Conservation (phyloP, 768 basidiomycete genomes). For the Neoboletus subvelutipes region DNA sequence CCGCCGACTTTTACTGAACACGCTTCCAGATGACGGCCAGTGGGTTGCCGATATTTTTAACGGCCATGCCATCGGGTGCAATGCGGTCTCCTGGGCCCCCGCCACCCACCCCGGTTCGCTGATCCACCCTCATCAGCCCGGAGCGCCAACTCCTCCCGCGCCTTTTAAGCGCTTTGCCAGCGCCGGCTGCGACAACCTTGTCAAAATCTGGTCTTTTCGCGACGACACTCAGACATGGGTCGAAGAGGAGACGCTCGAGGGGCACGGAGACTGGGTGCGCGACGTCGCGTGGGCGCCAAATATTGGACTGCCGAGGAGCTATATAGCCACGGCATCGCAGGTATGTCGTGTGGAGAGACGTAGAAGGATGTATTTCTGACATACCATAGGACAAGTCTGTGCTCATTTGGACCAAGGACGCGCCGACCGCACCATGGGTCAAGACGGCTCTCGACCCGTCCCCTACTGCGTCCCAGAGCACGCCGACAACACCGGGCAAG, state of each 20-base stretch:
- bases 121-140: conserved; percentile 62
- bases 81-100: conserved; percentile 97
- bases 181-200: conserved; percentile 94
- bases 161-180: conserved; percentile 90
- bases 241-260: conserved; percentile 87
- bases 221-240: conserved; percentile 88
- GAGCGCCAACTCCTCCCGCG: conserved; percentile 37
- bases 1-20: background rate
- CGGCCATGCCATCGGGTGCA: conserved; percentile 94
- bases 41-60: conserved; percentile 95
- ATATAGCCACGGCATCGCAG: conserved; percentile 95
- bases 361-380: background rate
- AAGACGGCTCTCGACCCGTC: conserved; percentile 80
- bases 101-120: conserved; percentile 84
- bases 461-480: conserved; percentile 43
- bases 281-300: conserved; percentile 99
- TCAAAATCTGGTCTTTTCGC: conserved; percentile 90
- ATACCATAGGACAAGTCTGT: conserved; percentile 71
- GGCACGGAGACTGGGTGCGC: conserved; percentile 96
- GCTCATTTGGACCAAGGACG: conserved; percentile 88
- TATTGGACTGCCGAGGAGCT: conserved; percentile 90
- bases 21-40: conserved; percentile 81
- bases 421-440: conserved; percentile 70
- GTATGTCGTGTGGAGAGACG: conserved; percentile 32
- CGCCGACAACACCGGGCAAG: conserved; percentile 59